Percentiles rank a stretch among this genome's conserved stretches.
phyloP scores from a whole-genome alignment of 2,329 filamentous ascomycete species.

The Cladophialophora chaetospira region DNA sequence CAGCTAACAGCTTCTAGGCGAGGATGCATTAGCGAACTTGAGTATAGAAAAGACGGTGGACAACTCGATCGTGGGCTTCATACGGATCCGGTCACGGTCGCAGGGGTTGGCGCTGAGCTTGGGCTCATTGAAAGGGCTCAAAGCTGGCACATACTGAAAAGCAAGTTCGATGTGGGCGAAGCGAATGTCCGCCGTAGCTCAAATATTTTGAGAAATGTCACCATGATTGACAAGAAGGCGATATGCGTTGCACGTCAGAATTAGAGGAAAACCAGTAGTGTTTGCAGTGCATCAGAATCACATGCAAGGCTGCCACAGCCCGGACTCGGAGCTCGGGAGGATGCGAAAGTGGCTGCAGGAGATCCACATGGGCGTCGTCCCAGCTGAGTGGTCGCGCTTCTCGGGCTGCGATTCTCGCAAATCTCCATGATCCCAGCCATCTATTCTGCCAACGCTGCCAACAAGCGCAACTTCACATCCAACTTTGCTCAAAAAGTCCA shows the following conservation, averaged over 20 bases:
- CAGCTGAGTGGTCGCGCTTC: slow-evolving; percentile 2
- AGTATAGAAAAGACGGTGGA: slow-evolving; percentile 98
- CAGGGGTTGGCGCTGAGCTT: slow-evolving; percentile 93
- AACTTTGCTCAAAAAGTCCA: background rate
- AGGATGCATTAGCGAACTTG: slow-evolving; percentile 95
- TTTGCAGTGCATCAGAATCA: background rate
- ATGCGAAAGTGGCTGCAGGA: background rate
- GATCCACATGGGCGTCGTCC: background rate
- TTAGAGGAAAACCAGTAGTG: no score
- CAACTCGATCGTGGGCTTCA: slow-evolving; percentile 93
- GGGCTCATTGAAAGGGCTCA: slow-evolving; percentile 90
- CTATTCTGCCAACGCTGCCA: slow-evolving; percentile 21
- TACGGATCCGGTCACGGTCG: slow-evolving; percentile 94
- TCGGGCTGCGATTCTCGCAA: background rate
- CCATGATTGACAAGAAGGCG: no score
- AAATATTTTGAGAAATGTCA: no score
- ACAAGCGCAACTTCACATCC: slow-evolving; percentile 4
- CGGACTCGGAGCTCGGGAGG: no score
- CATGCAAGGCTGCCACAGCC: slow-evolving; percentile 3
- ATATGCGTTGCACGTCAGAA: no score
- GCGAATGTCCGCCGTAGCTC: background rate
- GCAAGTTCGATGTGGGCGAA: background rate
- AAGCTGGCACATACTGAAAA: slow-evolving; percentile 57
- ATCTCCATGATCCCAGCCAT: slow-evolving; percentile 3
- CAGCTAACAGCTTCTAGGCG: slow-evolving; percentile 61